Conservation (phyloP, 345 rosid genomes). For the Syzygium aromaticum region DNA sequence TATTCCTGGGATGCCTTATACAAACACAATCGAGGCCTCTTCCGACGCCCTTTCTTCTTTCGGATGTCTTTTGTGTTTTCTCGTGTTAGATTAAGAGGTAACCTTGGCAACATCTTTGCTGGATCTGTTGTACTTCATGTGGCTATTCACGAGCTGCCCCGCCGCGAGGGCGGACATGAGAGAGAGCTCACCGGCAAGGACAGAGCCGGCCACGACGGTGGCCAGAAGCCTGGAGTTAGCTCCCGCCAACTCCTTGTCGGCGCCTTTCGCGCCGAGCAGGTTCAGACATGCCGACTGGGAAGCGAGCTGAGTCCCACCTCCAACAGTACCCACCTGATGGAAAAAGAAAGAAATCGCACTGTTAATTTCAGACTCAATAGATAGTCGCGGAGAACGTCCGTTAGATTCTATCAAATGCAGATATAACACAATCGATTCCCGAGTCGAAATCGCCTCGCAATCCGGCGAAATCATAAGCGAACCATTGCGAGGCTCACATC, state of each 20-base stretch:
- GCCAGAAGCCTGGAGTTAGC: conserved; percentile 50
- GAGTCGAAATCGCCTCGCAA: background rate
- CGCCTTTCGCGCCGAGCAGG: conserved; percentile 63
- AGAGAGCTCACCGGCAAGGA: conserved; percentile 63
- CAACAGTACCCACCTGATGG: conserved; percentile 60
- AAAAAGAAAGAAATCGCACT: background rate
- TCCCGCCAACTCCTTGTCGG: conserved; percentile 45
- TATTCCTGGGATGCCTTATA: background rate
- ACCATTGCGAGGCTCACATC: background rate
- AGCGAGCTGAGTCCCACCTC: conserved; percentile 77
- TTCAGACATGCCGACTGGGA: conserved; percentile 73
- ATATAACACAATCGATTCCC: background rate
- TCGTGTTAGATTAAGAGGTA: background rate
- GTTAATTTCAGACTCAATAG: background rate
- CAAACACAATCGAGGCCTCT: background rate
- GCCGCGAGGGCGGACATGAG: conserved; percentile 70
- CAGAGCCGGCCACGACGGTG: conserved; percentile 50
- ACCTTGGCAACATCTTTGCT: conserved; percentile 35
- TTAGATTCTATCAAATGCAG: background rate
- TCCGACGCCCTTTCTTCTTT: background rate
- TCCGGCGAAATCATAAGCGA: background rate
- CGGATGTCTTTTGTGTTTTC: background rate
- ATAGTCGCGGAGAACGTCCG: background rate
- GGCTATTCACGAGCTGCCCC: conserved; percentile 63
- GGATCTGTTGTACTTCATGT: conserved; percentile 70